Evolutionary conservation across 257 asterid species (phyloP).

Genomic region (Rubia yunnanensis): DNA sequence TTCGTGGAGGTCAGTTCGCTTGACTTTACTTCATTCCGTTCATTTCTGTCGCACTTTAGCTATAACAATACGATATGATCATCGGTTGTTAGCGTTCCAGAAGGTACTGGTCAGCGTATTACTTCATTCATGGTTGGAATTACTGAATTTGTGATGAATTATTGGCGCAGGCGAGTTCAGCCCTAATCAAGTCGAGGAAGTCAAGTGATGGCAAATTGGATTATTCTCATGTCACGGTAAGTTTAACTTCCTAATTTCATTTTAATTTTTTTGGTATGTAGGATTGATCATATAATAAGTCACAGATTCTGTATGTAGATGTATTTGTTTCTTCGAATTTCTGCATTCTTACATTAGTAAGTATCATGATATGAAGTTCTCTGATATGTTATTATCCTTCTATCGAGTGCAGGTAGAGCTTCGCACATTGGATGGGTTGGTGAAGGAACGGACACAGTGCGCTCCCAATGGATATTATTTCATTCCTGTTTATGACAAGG

Average conservation of each 20-base stretch:
- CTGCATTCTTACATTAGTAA: background rate
- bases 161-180: conserved; percentile 57
- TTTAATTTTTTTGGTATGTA: too few relatives aligned
- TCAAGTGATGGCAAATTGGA: conserved; percentile 64
- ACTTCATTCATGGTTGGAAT: background rate
- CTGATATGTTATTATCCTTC: background rate
- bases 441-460: conserved; percentile 87
- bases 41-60: background rate
- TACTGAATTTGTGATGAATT: too few relatives aligned
- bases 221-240: conserved; percentile 79
- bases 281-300: too few relatives aligned
- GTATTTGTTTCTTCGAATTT: background rate
- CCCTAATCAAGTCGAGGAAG: conserved; percentile 77
- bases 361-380: background rate
- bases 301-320: background rate
- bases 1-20: conserved; percentile 63
- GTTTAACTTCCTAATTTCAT: background rate
- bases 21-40: background rate
- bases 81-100: background rate
- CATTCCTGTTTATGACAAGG: conserved; percentile 98
- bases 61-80: background rate
- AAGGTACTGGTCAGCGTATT: background rate
- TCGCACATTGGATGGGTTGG: conserved; percentile 86
- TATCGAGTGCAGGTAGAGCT: conserved; percentile 61
- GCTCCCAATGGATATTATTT: conserved; percentile 99